phyloP scores from a whole-genome alignment of 306 rosid species.

The Rosa chinensis region DNA sequence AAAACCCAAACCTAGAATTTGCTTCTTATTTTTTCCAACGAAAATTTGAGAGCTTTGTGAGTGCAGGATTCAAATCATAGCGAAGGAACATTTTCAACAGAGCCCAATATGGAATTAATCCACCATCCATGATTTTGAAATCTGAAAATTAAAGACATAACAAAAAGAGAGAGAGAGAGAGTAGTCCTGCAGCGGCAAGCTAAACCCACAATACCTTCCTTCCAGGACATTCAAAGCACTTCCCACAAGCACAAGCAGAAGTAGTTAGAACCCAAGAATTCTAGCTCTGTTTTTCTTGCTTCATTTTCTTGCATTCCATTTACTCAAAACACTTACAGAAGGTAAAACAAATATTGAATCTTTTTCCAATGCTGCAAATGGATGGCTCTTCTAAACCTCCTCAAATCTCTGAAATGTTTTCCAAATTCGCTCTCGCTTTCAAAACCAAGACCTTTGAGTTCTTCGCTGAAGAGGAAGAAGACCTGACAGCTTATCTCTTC shows the following conservation, averaged over 20 bases:
- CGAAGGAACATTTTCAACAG: no score
- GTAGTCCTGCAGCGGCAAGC: constrained; percentile 13
- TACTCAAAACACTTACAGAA: neutral
- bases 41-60: constrained; percentile 15
- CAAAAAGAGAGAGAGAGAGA: no score
- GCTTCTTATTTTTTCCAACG: no score
- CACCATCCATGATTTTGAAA: no score
- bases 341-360: neutral
- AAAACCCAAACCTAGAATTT: constrained; percentile 2
- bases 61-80: no score
- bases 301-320: neutral
- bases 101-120: no score
- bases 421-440: constrained; percentile 93
- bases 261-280: constrained; percentile 31
- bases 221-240: constrained; percentile 53
- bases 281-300: neutral
- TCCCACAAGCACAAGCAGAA: neutral
- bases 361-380: constrained; percentile 51
- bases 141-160: no score
- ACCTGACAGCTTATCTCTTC: constrained; percentile 72
- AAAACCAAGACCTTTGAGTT: constrained; percentile 86
- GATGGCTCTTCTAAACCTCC: constrained; percentile 71
- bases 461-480: constrained; percentile 68
- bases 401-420: constrained; percentile 94
- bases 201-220: constrained; percentile 48